Base-by-base conservation (phyloP, 148 eudicot species). In the Diospyros lotus region DNA sequence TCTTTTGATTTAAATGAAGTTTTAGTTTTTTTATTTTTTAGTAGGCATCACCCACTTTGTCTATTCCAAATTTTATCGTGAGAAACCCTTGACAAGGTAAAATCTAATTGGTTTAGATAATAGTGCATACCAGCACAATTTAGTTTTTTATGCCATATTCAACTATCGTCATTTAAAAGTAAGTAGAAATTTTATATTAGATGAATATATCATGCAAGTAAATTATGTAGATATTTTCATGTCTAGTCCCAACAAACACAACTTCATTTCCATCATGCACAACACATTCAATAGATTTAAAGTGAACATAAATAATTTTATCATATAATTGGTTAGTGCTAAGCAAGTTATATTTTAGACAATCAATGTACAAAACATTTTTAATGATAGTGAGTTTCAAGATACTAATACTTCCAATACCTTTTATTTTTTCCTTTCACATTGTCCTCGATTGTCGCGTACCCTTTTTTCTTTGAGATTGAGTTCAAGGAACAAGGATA, bases 291-390 rank as follows among this genome's bases (percentile, higher is more conserved):
- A 51, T 40, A 6, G 56, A 7, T 8, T 41, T 1, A 42, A 70
- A 62, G 39, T 15, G 1, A 15, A 64, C 54, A 9, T 52, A 0
- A 18, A 68, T 51, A 5, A 54, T 62, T 50, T 45, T 70, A 38
- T 77, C 71, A 71, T 38, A 69, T 6, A 77, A 9, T 52, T 77
- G 61, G 43, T 61, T 61, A 2, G 68, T 69, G 9, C 73, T 76
- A 9, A 68, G 15, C 14, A 76, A 60, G n/a, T 28, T 70, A 14
- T 72, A 18, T 60, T 59, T 56, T 12, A 72, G 28, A 12, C 62
- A 56, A 2, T 71, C 38, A 8, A 62, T 70, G 1, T 63, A 46
- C 4, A 60, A 64, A 0, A 63, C 50, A 71, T 69, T 64, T 1
- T 77, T 18, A 38, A 71, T 71, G 7, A 18, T 28, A 4, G 50